These are phyloP conservation scores for Podospora conica DNA, from an alignment of 495 filamentous ascomycete species.

Conservation along the genomic window DNA sequence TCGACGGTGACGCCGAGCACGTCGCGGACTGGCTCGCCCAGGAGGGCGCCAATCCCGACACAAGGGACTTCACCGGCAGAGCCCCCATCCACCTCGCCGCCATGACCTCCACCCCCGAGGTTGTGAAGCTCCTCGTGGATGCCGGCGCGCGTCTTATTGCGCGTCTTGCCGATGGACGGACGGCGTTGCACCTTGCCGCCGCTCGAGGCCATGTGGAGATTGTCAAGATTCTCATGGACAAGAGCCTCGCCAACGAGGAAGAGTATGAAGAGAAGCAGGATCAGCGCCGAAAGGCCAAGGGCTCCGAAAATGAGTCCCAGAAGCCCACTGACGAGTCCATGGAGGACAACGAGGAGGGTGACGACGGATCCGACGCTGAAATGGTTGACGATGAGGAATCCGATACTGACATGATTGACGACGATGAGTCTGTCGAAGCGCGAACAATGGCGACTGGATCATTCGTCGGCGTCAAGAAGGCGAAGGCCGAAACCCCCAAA, in stretches of 20 bases:
- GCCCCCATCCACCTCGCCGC: constrained; percentile 73
- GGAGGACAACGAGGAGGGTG: constrained; percentile 2
- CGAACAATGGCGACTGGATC: constrained; percentile 53
- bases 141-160: constrained; percentile 64
- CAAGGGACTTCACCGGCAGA: constrained; percentile 70
- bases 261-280: constrained; percentile 55
- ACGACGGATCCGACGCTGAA: constrained; percentile 7
- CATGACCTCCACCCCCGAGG: constrained; percentile 56
- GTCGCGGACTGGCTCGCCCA: constrained; percentile 63
- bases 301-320: constrained; percentile 9
- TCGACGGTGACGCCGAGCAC: constrained; percentile 57
- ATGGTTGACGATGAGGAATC: constrained; percentile 16
- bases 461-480: constrained; percentile 57
- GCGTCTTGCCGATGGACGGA: constrained; percentile 69
- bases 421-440: constrained; percentile 38
- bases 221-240: constrained; percentile 59
- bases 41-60: constrained; percentile 55
- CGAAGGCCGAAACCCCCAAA: constrained; percentile 26
- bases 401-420: constrained; percentile 33
- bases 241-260: constrained; percentile 64
- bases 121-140: constrained; percentile 67
- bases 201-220: constrained; percentile 61
- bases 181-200: constrained; percentile 72
- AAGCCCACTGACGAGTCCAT: constrained; percentile 2
- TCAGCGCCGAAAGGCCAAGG: constrained; percentile 34